These are phyloP conservation scores for Euphorbia celastroides DNA, from an alignment of 441 rosid genomes.

Conservation along the genomic window DNA sequence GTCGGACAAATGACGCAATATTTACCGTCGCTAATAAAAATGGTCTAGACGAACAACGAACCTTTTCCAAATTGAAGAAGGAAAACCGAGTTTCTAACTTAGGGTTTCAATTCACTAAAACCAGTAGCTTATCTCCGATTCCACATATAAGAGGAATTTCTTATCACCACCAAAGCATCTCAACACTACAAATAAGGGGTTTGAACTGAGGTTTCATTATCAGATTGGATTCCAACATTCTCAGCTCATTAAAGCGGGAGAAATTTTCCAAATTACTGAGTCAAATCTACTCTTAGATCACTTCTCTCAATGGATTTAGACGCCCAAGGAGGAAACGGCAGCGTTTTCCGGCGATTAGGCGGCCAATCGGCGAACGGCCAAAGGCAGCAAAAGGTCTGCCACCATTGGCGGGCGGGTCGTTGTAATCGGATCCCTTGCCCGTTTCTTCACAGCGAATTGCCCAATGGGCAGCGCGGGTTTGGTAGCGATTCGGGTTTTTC, in stretches of 20 bases:
- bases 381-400: constrained; percentile 61
- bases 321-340: constrained; percentile 54
- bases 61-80: not conserved
- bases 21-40: too few relatives aligned
- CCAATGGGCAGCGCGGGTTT: constrained; percentile 59
- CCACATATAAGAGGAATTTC: not conserved
- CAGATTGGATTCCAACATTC: not conserved
- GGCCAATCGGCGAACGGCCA: constrained; percentile 29
- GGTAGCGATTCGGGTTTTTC: constrained; percentile 63
- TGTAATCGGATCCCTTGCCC: constrained; percentile 68
- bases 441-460: constrained; percentile 72
- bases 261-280: not conserved
- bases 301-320: constrained; percentile 60
- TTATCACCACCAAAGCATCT: not conserved
- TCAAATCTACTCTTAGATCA: not conserved
- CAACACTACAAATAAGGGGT: not conserved
- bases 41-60: too few relatives aligned
- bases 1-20: too few relatives aligned
- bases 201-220: not conserved
- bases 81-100: not conserved
- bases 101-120: not conserved
- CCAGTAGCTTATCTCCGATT: not conserved
- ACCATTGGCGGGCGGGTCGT: constrained; percentile 84
- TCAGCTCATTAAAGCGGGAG: not conserved
- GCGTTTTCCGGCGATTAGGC: constrained; percentile 64